Percentiles rank a stretch among this genome's conserved stretches.
Conservation (phyloP, 1,284 basidiomycete species). For the Sanguinoderma infundibulare region DNA sequence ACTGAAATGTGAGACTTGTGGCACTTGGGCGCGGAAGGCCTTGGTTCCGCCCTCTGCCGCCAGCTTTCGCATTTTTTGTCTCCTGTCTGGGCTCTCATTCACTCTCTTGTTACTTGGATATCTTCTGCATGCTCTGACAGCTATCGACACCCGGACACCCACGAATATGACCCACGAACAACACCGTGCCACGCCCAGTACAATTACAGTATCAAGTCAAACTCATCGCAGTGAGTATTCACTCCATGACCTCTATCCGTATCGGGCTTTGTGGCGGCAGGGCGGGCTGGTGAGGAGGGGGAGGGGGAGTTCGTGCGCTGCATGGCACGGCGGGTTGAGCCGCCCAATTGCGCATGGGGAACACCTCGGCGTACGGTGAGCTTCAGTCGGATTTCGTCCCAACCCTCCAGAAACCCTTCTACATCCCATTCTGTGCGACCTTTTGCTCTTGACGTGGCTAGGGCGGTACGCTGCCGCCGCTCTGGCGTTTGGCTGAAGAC, state of each 20-base stretch:
- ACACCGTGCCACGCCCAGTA: background rate
- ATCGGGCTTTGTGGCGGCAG: background rate
- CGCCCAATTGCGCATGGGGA: background rate
- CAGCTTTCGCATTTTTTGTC: background rate
- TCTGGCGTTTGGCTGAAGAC: background rate
- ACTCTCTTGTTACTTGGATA: background rate
- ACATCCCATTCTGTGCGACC: background rate
- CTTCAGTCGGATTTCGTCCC: background rate
- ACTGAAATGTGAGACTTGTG: background rate
- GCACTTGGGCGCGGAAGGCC: slow-evolving; percentile 1
- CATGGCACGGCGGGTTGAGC: background rate
- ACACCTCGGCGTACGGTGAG: background rate
- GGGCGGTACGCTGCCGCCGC: background rate
- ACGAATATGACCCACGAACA: slow-evolving; percentile 7
- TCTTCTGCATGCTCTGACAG: slow-evolving; percentile 5
- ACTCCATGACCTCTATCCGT: background rate
- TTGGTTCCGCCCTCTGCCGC: background rate
- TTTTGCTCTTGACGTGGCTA: background rate
- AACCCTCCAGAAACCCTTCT: background rate
- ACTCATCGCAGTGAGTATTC: slow-evolving; percentile 13
- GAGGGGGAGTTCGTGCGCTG: background rate
- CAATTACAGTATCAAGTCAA: background rate
- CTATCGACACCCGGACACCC: background rate
- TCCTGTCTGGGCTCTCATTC: background rate
- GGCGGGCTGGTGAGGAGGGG: background rate